Conservation (phyloP, 495 filamentous ascomycete genomes). For the Lasiosphaeriaceae sp. region DNA sequence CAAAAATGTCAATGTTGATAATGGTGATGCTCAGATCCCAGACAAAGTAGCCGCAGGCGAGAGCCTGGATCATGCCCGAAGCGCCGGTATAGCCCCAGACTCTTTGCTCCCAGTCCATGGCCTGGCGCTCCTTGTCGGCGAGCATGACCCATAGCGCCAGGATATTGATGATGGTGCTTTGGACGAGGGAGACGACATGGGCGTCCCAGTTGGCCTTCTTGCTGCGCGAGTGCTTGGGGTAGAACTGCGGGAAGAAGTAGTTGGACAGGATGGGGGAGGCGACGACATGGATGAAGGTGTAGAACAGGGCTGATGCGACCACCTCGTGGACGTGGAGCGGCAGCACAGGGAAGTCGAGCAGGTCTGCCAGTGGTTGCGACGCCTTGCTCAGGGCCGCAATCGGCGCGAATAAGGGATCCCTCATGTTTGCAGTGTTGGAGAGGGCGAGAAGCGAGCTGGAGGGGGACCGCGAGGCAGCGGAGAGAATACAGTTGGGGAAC, state of each 20-base stretch:
- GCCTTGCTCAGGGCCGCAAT: conserved; percentile 49
- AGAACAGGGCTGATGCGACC: conserved; percentile 65
- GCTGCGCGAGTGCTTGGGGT: conserved; percentile 59
- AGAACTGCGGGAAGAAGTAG: conserved; percentile 65
- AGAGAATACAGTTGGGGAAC: too few species aligned
- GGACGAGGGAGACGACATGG: conserved; percentile 89
- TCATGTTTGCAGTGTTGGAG: conserved; percentile 41
- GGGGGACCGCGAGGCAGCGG: too few species aligned
- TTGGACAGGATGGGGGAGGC: conserved; percentile 73
- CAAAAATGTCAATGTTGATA: conserved; percentile 73
- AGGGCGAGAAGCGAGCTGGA: not conserved
- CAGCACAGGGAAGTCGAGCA: conserved; percentile 62
- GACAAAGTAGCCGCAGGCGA: conserved; percentile 92
- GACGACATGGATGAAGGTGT: conserved; percentile 69
- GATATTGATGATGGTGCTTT: conserved; percentile 73
- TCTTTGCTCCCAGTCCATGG: conserved; percentile 70
- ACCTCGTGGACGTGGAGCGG: conserved; percentile 89
- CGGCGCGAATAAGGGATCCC: conserved; percentile 64
- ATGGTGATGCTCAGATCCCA: conserved; percentile 83
- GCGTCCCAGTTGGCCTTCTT: conserved; percentile 93
- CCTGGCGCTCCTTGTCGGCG: conserved; percentile 67
- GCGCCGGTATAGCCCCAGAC: conserved; percentile 86
- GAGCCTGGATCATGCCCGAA: conserved; percentile 75
- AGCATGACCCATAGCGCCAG: conserved; percentile 82
- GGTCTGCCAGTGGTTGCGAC: conserved; percentile 56